A percentile compares a stretch with the other conserved stretches of the same genome.
phyloP scores from a whole-genome alignment of 768 basidiomycete genomes.

The Trametes villosa region DNA sequence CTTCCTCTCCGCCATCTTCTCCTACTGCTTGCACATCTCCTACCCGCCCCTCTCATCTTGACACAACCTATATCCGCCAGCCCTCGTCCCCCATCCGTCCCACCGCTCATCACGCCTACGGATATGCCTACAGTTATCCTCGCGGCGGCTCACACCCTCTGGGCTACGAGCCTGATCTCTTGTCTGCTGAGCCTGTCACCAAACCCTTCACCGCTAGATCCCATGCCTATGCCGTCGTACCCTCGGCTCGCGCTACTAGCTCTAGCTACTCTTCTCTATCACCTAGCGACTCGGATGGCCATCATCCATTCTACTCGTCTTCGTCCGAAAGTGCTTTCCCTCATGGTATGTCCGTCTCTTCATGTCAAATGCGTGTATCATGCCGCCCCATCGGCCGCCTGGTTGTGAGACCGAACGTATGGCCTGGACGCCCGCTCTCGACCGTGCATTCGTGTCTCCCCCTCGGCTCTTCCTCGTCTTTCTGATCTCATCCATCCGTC shows the following conservation, averaged over 20 bases:
- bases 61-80: background rate
- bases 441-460: slow-evolving; percentile 11
- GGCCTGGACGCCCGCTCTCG: slow-evolving; percentile 3
- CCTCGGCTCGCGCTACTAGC: background rate
- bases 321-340: background rate
- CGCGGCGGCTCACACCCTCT: background rate
- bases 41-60: background rate
- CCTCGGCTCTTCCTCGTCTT: background rate
- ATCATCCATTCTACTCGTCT: slow-evolving; percentile 2
- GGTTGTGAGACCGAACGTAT: background rate
- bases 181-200: background rate
- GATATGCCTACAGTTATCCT: slow-evolving; percentile 14
- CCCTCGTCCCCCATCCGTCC: slow-evolving; percentile 12
- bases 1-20: slow-evolving; percentile 13
- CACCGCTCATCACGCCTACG: slow-evolving; percentile 5
- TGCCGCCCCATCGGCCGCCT: background rate
- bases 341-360: slow-evolving; percentile 4
- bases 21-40: slow-evolving; percentile 13
- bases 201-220: slow-evolving; percentile 2
- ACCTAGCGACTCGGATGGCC: background rate
- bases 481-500: slow-evolving; percentile 12
- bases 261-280: slow-evolving; percentile 5
- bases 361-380: background rate
- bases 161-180: background rate
- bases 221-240: slow-evolving; percentile 12